These are phyloP conservation scores for Phytophthora aleatoria DNA, from an alignment of 352 stramenopile genomes.

Conservation along the genomic window DNA sequence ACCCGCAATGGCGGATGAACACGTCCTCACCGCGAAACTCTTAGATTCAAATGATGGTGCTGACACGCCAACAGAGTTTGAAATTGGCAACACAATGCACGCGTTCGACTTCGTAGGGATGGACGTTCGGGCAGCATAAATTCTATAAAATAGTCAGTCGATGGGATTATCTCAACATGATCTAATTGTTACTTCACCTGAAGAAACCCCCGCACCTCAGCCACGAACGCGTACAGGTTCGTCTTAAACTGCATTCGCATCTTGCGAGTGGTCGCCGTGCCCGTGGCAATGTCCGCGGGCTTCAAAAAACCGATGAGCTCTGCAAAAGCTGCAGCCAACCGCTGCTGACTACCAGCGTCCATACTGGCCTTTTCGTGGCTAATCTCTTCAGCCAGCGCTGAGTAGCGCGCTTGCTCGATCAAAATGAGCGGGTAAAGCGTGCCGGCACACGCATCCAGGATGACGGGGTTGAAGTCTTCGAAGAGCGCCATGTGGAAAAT, in stretches of 20 bases:
- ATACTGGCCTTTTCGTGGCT: slow-evolving; percentile 49
- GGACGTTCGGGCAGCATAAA: slow-evolving; percentile 15
- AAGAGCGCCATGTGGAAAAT: slow-evolving; percentile 84
- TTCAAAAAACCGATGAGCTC: slow-evolving; percentile 73
- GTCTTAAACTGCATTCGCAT: slow-evolving; percentile 79
- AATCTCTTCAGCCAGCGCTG: slow-evolving; percentile 67
- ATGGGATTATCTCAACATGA: slow-evolving; percentile 8
- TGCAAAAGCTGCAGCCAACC: slow-evolving; percentile 62
- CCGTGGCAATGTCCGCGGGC: slow-evolving; percentile 63
- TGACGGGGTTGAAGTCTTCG: slow-evolving; percentile 76
- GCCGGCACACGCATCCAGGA: slow-evolving; percentile 71
- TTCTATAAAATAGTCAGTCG: slow-evolving; percentile 3
- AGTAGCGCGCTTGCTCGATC: slow-evolving; percentile 77
- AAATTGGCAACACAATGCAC: slow-evolving; percentile 29
- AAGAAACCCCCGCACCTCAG: slow-evolving; percentile 81
- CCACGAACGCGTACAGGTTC: slow-evolving; percentile 83
- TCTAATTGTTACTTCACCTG: slow-evolving; percentile 69
- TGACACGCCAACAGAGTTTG: slow-evolving; percentile 6
- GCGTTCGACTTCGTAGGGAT: slow-evolving; percentile 40
- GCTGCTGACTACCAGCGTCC: slow-evolving; percentile 52
- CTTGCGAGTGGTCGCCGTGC: slow-evolving; percentile 65
- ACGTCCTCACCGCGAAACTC: slow-evolving; percentile 44
- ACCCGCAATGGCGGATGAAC: slow-evolving; percentile 29
- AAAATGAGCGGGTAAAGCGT: slow-evolving; percentile 85
- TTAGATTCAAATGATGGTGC: slow-evolving; percentile 32